Percentiles rank a stretch among this genome's conserved stretches.
Evolutionary conservation across 768 basidiomycete species (phyloP).

Genomic region (Auricularia sp.): DNA sequence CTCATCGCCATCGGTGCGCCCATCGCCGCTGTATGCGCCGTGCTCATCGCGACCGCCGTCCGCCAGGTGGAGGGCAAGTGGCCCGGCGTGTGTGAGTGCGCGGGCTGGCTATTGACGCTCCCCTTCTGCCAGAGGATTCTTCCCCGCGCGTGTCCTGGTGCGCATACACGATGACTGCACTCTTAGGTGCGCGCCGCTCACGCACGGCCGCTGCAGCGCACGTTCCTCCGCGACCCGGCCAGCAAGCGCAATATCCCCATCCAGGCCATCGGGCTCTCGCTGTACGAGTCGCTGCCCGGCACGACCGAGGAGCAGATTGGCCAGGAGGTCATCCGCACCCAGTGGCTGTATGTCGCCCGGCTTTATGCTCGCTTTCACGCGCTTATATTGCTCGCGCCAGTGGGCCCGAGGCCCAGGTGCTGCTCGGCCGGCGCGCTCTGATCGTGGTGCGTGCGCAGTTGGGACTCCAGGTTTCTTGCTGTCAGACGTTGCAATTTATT

Average conservation of each 20-base stretch:
- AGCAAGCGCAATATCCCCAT: constrained; percentile 78
- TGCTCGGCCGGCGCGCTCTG: constrained; percentile 73
- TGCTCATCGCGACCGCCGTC: neutral
- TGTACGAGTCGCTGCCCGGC: constrained; percentile 85
- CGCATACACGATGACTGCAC: no score
- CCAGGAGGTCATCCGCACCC: constrained; percentile 82
- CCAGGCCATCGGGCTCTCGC: constrained; percentile 90
- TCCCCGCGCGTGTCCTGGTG: constrained; percentile 82
- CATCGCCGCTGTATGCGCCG: neutral
- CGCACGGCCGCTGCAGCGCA: constrained; percentile 40
- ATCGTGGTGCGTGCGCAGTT: constrained; percentile 54
- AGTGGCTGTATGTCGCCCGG: constrained; percentile 70
- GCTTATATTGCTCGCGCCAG: constrained; percentile 22
- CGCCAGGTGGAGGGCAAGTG: no score
- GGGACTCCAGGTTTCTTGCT: no score
- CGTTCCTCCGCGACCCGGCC: constrained; percentile 66
- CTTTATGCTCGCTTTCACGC: neutral
- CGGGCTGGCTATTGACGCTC: neutral
- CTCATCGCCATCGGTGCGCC: constrained; percentile 67
- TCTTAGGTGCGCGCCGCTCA: neutral
- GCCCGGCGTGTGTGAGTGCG: no score
- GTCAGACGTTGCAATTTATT: no score
- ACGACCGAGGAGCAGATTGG: constrained; percentile 66
- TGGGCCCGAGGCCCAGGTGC: constrained; percentile 54
- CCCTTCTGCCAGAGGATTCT: constrained; percentile 84